Base-by-base conservation (phyloP, 176 grass and related monocot species). In the Rhynchospora tenuis region DNA sequence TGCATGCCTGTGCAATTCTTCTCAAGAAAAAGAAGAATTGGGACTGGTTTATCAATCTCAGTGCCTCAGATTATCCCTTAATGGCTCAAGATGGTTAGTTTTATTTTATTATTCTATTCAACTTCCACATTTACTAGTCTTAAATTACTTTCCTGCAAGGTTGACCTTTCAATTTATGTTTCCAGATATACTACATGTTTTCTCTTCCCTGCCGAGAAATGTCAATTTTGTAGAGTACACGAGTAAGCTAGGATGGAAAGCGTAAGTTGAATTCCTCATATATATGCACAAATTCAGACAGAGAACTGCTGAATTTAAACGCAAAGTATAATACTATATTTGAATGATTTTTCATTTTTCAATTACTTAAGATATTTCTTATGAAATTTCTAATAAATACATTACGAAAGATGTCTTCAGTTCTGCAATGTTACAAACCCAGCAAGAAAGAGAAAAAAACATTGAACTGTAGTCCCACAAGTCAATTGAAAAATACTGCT, bases 31-130 rank as follows among this genome's bases (percentile, higher is more conserved):
- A 86, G 73, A 86, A 83, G 19, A 23, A 79, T 15, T 98, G 95
- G 95, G 95, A 98, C 83, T 98, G 95, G 92, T 98, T 95, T 83
- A 98, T 98, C 86, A 98, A 98, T 81, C 95, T 98, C 84, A 94
- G 92, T 38, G 95, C 92, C 27, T 95, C 95, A 1, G 92, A 94
- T 76, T 98, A 98, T 87, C 95, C 95, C 14, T 91, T 98, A 59
- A 88, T 94, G 85, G 89, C 95, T 0, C 90, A 93, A 50, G 95
- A 94, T 86, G 95, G 95, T 98, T 57, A 67, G 81, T 66, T 22
- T 15, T 9, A 26, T 57, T 42, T 64, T 22, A 9, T 64, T 33
- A 9, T 13, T 26, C 3, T 27, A 11, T 31, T 60, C 2, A 33
- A 13, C 50, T 62, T 59, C 38, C 7, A 27, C 17, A 45, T 59